Base-by-base conservation (phyloP, 345 rosid species). In the Populus tremula region DNA sequence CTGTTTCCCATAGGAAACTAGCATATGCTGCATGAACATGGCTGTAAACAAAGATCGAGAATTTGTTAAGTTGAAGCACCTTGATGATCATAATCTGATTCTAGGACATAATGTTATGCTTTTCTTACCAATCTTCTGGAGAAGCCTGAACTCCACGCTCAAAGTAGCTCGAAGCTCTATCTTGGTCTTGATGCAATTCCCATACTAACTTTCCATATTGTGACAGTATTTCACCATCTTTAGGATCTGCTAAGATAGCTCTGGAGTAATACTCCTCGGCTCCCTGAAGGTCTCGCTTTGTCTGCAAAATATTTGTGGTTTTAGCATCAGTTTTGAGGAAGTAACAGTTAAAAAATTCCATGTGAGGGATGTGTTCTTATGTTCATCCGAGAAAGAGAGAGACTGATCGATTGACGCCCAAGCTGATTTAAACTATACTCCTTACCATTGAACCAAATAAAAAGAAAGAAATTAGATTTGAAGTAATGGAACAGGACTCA, bases 11-110 rank as follows among this genome's bases (percentile, higher is more conserved):
- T 0, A 89, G 87, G 70, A 91, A 88, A 21, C 82, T 77, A 11
- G 94, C 94, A 81, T 89, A 89, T 20, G 92, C 87, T 47, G 94
- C 92, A 6, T 87, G 91, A 47, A 91, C 88, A 78, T 87, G 87
- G 82, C 94, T 91, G 89, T 8, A 80, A 63, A 23, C 20, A 17
- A 20, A 18, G 45, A 20, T 23, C 12, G 6, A 29, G 23, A 14
- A 4, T 71, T 18, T 41, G 27, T 62, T 38, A 74, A 38, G 7
- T 14, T 18, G 21, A 10, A 27, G 49, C 17, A 25, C 35, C 17
- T 74, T 29, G 14, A 68, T 14, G 27, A 13, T 68, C 14, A 6
- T 20, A 54, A 20, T 20, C 61, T 54, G 18, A 12, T 43, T 43
- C 47, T 43, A 11, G 18, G 53, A 47, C 20, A 47, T 2, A 2